Conservation (phyloP, 1,284 basidiomycete genomes). For the Xerocomus nothofagi region DNA sequence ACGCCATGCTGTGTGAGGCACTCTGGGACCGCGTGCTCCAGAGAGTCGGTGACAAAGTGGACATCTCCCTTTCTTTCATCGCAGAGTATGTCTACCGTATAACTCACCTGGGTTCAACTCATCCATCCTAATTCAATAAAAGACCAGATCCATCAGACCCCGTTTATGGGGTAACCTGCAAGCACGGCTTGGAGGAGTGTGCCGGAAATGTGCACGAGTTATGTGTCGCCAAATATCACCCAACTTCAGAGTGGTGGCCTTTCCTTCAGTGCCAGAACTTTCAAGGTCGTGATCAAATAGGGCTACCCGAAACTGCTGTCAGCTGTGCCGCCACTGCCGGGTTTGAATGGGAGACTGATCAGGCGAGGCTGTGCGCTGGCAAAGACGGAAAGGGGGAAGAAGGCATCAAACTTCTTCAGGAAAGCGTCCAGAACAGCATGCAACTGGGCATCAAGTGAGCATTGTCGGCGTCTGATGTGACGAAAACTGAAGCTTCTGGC, state of each 20-base stretch:
- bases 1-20: constrained; percentile 75
- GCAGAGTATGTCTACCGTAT: constrained; percentile 50
- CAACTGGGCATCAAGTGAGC: constrained; percentile 58
- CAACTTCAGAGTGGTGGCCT: constrained; percentile 63
- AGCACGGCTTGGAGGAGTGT: constrained; percentile 79
- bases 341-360: constrained; percentile 68
- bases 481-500: constrained; percentile 9
- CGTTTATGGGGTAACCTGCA: constrained; percentile 72
- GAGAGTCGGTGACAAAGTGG: constrained; percentile 62
- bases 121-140: constrained; percentile 18
- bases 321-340: constrained; percentile 63
- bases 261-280: constrained; percentile 78
- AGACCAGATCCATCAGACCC: constrained; percentile 67
- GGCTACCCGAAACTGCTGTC: constrained; percentile 61
- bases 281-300: constrained; percentile 63
- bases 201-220: constrained; percentile 87
- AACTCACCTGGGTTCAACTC: constrained; percentile 2
- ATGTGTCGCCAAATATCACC: constrained; percentile 65
- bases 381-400: constrained; percentile 59
- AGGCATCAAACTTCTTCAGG: constrained; percentile 58
- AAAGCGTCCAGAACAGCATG: constrained; percentile 54
- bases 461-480: constrained; percentile 12
- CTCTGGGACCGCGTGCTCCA: constrained; percentile 74
- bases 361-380: constrained; percentile 58
- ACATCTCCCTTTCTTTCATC: constrained; percentile 71